Base-by-base conservation (phyloP, 1,284 basidiomycete genomes). In the Ganoderma meredithae region DNA sequence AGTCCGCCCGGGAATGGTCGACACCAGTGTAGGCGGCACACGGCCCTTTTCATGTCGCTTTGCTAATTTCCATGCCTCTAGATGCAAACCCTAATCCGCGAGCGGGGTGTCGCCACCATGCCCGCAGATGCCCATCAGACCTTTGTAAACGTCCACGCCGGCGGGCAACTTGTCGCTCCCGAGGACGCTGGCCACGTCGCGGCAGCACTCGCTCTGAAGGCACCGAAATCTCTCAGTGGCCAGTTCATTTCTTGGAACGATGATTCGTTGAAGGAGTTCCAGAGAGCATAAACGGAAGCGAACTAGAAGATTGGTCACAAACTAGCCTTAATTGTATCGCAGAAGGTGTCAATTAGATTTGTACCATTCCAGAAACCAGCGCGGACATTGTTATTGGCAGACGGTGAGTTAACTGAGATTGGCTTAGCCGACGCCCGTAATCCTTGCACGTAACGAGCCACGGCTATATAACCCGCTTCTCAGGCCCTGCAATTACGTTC, bases 1-100 rank as follows among this genome's bases (percentile, higher is more conserved):
- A 7, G 74, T 97, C 1, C 87, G 95, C 0, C 96, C 96, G 0
- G 95, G 95, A 22, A 92, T 91, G 78, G 94, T 97, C 12, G 90
- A 95, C 71, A 95, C 93, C 5, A 79, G 78, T 47, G 93, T 93
- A 76, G 84, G 36, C 25, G 12, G 33, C n/a, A 60, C 12, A 25
- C 58, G 22, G 19, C 39, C n/a, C 39, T 17, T 9, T 15, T 27
- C 22, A 33, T 22, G 13, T 25, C 39, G 12, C 22, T 49, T 39
- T 60, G 31, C 44, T 69, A 47, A 66, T 39, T 22, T 27, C 40
- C 25, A 13, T 8, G 27, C 56, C 62, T 31, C 49, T 69, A 95
- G 93, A 95, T 95, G 93, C 93, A 94, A 83, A 73, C 75, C 22
- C 73, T 72, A 1, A 71, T 94, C 39, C 83, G 93, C 33, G 75